A percentile compares a stretch with the other conserved stretches of the same genome.
Conservation (phyloP, 1,139 yeast genomes). For the Hyphopichia wangnamkhiaoensis region DNA sequence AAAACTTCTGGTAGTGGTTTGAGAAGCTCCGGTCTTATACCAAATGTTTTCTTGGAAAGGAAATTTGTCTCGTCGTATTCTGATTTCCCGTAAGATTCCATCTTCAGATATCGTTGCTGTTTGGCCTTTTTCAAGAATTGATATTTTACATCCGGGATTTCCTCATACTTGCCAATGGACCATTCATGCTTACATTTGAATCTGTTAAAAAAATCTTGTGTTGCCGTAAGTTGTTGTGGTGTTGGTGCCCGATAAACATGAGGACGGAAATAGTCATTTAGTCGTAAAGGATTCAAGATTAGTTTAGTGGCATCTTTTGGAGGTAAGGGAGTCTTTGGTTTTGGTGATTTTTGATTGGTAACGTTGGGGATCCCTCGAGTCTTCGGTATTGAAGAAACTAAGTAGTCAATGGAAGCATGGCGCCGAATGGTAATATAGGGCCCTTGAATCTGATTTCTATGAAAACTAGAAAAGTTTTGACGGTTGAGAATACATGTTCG, state of each 20-base stretch:
- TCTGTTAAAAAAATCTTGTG: conserved; percentile 43
- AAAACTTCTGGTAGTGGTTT: conserved; percentile 63
- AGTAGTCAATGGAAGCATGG: conserved; percentile 14
- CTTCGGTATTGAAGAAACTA: conserved; percentile 8
- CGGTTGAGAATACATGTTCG: too few species aligned
- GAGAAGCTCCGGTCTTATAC: conserved; percentile 29
- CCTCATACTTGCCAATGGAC: conserved; percentile 52
- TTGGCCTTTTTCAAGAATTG: conserved; percentile 26
- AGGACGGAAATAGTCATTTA: conserved; percentile 24
- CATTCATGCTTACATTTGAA: conserved; percentile 55
- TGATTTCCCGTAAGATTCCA: conserved; percentile 22
- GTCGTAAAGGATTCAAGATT: conserved; percentile 25
- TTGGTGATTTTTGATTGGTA: background rate
- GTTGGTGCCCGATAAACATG: conserved; percentile 10
- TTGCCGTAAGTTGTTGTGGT: conserved; percentile 9
- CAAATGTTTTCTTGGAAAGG: conserved; percentile 27
- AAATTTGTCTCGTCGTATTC: conserved; percentile 19
- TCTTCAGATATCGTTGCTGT: conserved; percentile 10
- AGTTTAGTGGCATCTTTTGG: conserved; percentile 10
- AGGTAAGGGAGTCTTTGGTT: conserved; percentile 2
- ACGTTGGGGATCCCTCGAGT: too few species aligned
- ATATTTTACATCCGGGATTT: conserved; percentile 60
- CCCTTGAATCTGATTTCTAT: too few species aligned
- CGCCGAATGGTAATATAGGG: too few species aligned
- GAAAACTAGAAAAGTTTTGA: too few species aligned